Evolutionary conservation across 306 rosid species (phyloP).

Genomic region (Sicyos baderoa): DNA sequence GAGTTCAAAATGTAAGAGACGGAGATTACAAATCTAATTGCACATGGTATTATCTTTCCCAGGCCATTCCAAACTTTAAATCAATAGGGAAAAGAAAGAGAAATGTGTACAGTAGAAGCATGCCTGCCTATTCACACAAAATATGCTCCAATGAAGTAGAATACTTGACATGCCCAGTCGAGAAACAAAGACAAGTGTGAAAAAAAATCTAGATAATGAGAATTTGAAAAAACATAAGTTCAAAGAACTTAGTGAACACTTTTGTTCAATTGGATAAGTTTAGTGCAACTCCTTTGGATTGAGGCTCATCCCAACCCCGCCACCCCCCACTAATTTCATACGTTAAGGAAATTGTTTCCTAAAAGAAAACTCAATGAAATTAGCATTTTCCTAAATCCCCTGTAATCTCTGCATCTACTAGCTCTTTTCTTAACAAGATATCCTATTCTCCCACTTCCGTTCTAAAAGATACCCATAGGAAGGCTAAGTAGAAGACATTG

Average conservation of each 20-base stretch:
- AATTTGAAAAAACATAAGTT: neutral
- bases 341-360: no score
- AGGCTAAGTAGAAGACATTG: no score
- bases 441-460: no score
- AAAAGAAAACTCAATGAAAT: no score
- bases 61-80: neutral
- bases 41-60: neutral
- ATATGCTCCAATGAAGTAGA: neutral
- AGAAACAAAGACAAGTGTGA: neutral
- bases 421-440: no score
- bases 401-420: no score
- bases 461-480: no score
- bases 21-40: neutral
- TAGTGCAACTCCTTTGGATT: neutral
- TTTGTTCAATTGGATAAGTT: neutral
- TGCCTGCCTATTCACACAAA: neutral
- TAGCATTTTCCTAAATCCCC: no score
- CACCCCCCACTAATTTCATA: no score
- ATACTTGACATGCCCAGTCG: neutral
- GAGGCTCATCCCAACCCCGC: neutral
- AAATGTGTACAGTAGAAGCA: neutral
- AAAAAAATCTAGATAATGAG: neutral
- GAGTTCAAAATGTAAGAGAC: neutral
- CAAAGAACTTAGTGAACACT: neutral
- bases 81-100: neutral